Evolutionary conservation across 305 asterid species (phyloP).

Genomic region (Plantago lanceolata): DNA sequence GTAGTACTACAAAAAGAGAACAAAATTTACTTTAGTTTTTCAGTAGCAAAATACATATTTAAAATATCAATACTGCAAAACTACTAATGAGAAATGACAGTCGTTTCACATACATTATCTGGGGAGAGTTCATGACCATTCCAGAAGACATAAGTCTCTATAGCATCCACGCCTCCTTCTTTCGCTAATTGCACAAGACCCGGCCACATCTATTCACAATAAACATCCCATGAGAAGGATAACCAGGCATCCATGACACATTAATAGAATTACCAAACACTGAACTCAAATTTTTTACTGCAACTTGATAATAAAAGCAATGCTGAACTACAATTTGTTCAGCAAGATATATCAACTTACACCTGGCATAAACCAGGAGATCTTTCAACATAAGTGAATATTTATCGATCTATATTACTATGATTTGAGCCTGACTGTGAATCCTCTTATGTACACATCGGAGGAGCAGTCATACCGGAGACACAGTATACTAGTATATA

Average conservation of each 20-base stretch:
- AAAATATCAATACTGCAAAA: neutral
- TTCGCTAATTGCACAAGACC: slow-evolving; percentile 70
- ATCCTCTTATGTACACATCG: too few relatives aligned
- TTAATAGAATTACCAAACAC: neutral
- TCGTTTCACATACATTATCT: slow-evolving; percentile 38
- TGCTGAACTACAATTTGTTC: neutral
- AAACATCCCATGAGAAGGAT: neutral
- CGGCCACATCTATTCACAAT: slow-evolving; percentile 72
- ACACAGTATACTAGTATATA: too few relatives aligned
- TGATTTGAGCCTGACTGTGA: too few relatives aligned
- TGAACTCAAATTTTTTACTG: too few relatives aligned
- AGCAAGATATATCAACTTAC: too few relatives aligned
- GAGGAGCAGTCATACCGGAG: too few relatives aligned
- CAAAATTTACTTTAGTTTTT: neutral
- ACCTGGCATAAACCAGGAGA: too few relatives aligned
- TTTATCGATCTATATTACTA: too few relatives aligned
- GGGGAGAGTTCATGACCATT: slow-evolving; percentile 90
- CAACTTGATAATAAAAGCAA: neutral
- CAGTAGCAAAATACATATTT: neutral
- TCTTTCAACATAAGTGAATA: too few relatives aligned
- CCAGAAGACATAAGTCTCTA: slow-evolving; percentile 92
- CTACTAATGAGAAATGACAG: neutral
- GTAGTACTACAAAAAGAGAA: slow-evolving; percentile 48
- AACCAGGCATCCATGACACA: neutral
- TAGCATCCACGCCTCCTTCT: slow-evolving; percentile 79